These are phyloP conservation scores for Corylus heterophylla DNA, from an alignment of 306 rosid genomes.

Conservation along the genomic window DNA sequence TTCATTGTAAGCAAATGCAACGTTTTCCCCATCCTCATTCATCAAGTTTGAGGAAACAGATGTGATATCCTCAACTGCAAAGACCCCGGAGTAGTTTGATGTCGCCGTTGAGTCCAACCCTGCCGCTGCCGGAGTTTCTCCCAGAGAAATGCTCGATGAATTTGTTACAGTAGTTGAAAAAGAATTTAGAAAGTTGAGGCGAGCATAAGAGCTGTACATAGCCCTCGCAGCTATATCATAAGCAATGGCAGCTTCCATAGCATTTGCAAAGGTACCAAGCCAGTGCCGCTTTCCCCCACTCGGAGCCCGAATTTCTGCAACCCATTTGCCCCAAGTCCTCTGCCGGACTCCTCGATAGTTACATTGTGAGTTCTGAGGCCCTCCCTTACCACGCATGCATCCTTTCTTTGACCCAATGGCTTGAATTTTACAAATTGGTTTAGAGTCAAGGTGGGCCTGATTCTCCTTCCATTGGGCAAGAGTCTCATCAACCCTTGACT, in stretches of 20 bases:
- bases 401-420: constrained; percentile 95
- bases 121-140: constrained; percentile 28
- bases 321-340: too few relatives aligned
- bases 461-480: constrained; percentile 69
- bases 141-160: constrained; percentile 40
- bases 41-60: background rate
- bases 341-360: too few relatives aligned
- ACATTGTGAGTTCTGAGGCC: too few relatives aligned
- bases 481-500: constrained; percentile 64
- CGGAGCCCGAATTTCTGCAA: too few relatives aligned
- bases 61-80: constrained; percentile 2
- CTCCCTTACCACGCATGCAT: constrained; percentile 90
- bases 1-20: too few relatives aligned
- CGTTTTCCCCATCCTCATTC: constrained; percentile 15
- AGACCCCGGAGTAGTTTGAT: constrained; percentile 63
- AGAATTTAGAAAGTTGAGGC: constrained; percentile 66
- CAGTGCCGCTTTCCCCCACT: constrained; percentile 43
- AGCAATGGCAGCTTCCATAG: constrained; percentile 63
- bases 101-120: constrained; percentile 41
- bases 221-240: constrained; percentile 87
- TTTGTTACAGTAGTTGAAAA: constrained; percentile 20
- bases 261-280: constrained; percentile 77
- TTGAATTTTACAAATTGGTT: constrained; percentile 46
- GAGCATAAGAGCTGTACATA: constrained; percentile 76
- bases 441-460: constrained; percentile 39